These are phyloP conservation scores for Taxillus chinensis DNA, from an alignment of 164 flowering plant species.

Conservation along the genomic window DNA sequence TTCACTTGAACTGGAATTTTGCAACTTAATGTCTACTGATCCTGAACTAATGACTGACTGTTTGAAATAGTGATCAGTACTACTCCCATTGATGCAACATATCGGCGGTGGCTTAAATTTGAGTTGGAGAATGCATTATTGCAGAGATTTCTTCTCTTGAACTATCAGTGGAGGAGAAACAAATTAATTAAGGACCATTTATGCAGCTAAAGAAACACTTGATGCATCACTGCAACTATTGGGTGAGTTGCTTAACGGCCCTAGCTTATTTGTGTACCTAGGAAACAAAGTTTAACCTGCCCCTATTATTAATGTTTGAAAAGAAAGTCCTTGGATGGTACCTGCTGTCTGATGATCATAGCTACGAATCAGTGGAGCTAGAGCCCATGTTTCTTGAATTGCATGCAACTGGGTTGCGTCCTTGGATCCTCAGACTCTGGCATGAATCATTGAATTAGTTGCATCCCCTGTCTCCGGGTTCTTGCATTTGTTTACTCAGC, in stretches of 20 bases:
- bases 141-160: slow-evolving; percentile 48
- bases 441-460: slow-evolving; percentile 68
- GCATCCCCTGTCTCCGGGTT: slow-evolving; percentile 54
- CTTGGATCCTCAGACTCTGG: slow-evolving; percentile 81
- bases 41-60: neutral
- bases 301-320: slow-evolving; percentile 6
- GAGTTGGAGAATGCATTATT: slow-evolving; percentile 45
- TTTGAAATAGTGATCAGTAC: slow-evolving; percentile 56
- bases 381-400: slow-evolving; percentile 64
- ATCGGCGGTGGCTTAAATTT: slow-evolving; percentile 85
- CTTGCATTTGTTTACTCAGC: slow-evolving; percentile 74
- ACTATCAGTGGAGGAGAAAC: slow-evolving; percentile 71
- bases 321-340: slow-evolving; percentile 64
- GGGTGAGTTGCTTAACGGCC: slow-evolving; percentile 38
- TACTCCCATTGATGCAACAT: slow-evolving; percentile 96
- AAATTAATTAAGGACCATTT: slow-evolving; percentile 43
- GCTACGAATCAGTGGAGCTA: slow-evolving; percentile 20
- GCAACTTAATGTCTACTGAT: neutral
- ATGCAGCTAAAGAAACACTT: slow-evolving; percentile 67
- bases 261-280: neutral
- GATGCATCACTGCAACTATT: slow-evolving; percentile 37
- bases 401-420: slow-evolving; percentile 78
- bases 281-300: no score
- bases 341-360: slow-evolving; percentile 34
- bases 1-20: neutral